These are phyloP conservation scores for Pythium coloratum DNA, from an alignment of 352 stramenopile genomes.

Conservation along the genomic window DNA sequence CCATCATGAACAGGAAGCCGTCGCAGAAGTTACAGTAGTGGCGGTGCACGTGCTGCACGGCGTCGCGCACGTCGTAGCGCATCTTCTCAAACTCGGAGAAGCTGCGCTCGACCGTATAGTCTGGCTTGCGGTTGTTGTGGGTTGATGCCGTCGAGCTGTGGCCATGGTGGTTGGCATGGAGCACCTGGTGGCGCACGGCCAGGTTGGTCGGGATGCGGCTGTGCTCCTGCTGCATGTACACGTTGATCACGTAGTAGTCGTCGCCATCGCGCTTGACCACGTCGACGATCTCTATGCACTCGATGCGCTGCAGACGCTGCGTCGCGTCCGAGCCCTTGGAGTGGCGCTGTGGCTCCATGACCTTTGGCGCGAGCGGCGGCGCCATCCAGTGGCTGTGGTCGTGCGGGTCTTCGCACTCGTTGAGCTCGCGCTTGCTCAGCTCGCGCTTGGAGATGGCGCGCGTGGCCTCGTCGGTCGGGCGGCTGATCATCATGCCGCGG, in stretches of 20 bases:
- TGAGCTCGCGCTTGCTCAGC: slow-evolving; percentile 2
- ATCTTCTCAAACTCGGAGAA: slow-evolving; percentile 67
- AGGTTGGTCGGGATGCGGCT: slow-evolving; percentile 48
- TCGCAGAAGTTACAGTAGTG: slow-evolving; percentile 65
- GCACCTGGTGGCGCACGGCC: background rate
- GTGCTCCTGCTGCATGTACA: slow-evolving; percentile 56
- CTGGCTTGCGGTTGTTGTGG: slow-evolving; percentile 24
- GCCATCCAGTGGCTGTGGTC: slow-evolving; percentile 20
- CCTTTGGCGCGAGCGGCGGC: slow-evolving; percentile 40
- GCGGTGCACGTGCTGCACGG: slow-evolving; percentile 36
- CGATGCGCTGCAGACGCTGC: slow-evolving; percentile 29
- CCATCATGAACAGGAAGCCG: slow-evolving; percentile 54
- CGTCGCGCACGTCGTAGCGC: slow-evolving; percentile 41
- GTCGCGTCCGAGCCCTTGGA: slow-evolving; percentile 22
- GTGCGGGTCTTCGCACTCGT: background rate
- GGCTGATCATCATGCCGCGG: slow-evolving; percentile 20
- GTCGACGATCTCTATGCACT: slow-evolving; percentile 32
- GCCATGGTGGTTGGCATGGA: slow-evolving; percentile 6
- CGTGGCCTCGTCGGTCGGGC: slow-evolving; percentile 30
- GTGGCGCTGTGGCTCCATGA: slow-evolving; percentile 18
- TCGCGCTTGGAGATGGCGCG: slow-evolving; percentile 9
- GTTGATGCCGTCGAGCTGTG: background rate
- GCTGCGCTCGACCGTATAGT: slow-evolving; percentile 56
- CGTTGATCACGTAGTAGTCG: slow-evolving; percentile 43
- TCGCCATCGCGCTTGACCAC: slow-evolving; percentile 25